Evolutionary conservation across 1,284 basidiomycete genomes (phyloP).

Genomic region (Coriolopsis trogii): DNA sequence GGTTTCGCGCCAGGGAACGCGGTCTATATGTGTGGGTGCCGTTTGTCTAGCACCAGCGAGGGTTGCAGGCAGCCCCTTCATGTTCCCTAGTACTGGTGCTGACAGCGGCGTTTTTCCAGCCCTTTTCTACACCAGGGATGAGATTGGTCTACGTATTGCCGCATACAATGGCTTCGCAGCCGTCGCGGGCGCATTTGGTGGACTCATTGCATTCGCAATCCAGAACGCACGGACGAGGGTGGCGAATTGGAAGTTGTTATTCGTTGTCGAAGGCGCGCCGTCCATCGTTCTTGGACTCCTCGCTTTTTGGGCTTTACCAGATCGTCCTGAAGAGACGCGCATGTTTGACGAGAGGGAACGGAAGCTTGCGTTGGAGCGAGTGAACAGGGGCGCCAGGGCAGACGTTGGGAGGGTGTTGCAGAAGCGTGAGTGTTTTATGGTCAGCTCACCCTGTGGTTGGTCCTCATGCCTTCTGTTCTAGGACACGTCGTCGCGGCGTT

Average conservation of each 20-base stretch:
- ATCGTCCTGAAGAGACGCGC: constrained; percentile 74
- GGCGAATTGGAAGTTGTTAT: constrained; percentile 68
- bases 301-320: constrained; percentile 70
- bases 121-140: constrained; percentile 74
- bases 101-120: no score
- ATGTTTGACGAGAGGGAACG: constrained; percentile 77
- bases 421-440: constrained; percentile 63
- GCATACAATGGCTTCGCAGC: constrained; percentile 82
- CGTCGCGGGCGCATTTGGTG: constrained; percentile 78
- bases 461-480: no score
- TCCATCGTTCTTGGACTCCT: constrained; percentile 71
- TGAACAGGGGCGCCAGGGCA: constrained; percentile 69
- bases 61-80: no score
- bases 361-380: constrained; percentile 69
- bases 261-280: constrained; percentile 79
- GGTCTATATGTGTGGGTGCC: constrained; percentile 75
- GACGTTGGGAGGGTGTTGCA: constrained; percentile 70
- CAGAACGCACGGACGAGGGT: constrained; percentile 56
- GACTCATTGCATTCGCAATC: constrained; percentile 73
- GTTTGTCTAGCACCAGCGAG: no score
- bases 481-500: constrained; percentile 68
- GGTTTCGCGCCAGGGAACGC: constrained; percentile 75
- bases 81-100: no score
- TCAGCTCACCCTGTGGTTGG: no score
- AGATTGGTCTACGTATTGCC: constrained; percentile 73